Evolutionary conservation across 192 early-diverging fungal species (phyloP), one percentile per base, ranked within the genome.

Genomic region (Backusella sp.): DNA sequence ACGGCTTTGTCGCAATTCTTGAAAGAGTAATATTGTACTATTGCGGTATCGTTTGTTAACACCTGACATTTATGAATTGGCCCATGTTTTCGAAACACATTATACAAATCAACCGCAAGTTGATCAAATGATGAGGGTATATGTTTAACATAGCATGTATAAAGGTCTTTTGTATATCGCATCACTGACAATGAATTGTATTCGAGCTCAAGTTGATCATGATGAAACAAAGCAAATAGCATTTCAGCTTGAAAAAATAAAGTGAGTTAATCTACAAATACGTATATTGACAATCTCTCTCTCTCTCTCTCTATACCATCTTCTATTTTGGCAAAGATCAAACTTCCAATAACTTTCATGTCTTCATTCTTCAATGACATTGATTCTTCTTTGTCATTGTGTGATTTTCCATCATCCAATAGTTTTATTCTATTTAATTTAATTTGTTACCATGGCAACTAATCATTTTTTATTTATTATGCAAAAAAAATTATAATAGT

Each of bases 11-110:
- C 35, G 3, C 42, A 42, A 49, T 72, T 30, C 12, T 72, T 72
- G n/a, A 72, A 42, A 32, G 70, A 72, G 6, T 44, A 53, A 72
- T 72, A 53, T n/a, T 49, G 41, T 30, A 53, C 42, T 15, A 69
- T 69, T 11, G 21, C 35, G 0, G 68, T 39, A 41, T 35, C n/a
- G 4, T 35, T 37, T 41, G 35, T 69, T 12, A 69, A 41, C 34
- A 30, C 46, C 39, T 72, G 70, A 53, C 41, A 49, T 72, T 72
- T 44, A 53, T 52, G 42, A 49, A 72, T 41, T 4, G 70, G 42
- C 5, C 70, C 70, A 72, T 42, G 30, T 3, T 53, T 44, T 32
- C 36, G 39, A 72, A 32, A 52, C 46, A 72, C 8, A 8, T 28
- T 53, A 53, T 72, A 49, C 23, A 59, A 26, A 28, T 59, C 56